phyloP scores from a whole-genome alignment of 2,329 filamentous ascomycete genomes.

The Fonsecaea monophora region DNA sequence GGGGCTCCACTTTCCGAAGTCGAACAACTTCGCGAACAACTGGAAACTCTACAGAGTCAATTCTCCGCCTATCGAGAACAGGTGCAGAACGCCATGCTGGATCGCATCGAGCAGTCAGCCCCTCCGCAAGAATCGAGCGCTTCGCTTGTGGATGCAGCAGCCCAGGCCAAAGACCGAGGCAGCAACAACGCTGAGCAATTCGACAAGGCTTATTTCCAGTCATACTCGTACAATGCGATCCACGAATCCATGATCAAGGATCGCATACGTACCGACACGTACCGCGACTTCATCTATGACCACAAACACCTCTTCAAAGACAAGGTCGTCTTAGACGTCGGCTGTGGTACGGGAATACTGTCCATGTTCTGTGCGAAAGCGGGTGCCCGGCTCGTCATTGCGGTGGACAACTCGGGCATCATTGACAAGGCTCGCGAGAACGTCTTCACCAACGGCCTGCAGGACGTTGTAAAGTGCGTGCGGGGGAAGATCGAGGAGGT shows the following conservation, averaged over 20 bases:
- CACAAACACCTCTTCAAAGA: constrained; percentile 86
- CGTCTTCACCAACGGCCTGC: constrained; percentile 78
- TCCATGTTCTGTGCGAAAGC: constrained; percentile 95
- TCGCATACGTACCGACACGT: constrained; percentile 82
- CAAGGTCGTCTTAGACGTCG: constrained; percentile 89
- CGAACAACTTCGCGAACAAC: constrained; percentile 67
- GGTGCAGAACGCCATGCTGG: constrained; percentile 70
- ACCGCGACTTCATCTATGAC: constrained; percentile 92
- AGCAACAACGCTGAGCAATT: constrained; percentile 36
- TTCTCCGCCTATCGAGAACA: constrained; percentile 70
- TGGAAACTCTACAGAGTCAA: constrained; percentile 65
- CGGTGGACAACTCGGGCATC: constrained; percentile 91
- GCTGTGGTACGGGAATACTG: constrained; percentile 83
- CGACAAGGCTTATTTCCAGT: constrained; percentile 68
- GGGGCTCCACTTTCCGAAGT: constrained; percentile 55
- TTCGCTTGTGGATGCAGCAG: background rate
- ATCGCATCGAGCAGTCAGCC: constrained; percentile 63
- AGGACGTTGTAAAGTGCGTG: constrained; percentile 76
- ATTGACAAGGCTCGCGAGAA: constrained; percentile 86
- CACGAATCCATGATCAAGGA: constrained; percentile 98
- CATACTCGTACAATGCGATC: constrained; percentile 77
- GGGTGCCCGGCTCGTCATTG: constrained; percentile 83
- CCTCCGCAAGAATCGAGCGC: constrained; percentile 41
- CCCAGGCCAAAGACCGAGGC: constrained; percentile 56
- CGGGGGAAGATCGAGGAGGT: constrained; percentile 90